phyloP scores from a whole-genome alignment of 768 basidiomycete species.

The Sarcodon aspratus region DNA sequence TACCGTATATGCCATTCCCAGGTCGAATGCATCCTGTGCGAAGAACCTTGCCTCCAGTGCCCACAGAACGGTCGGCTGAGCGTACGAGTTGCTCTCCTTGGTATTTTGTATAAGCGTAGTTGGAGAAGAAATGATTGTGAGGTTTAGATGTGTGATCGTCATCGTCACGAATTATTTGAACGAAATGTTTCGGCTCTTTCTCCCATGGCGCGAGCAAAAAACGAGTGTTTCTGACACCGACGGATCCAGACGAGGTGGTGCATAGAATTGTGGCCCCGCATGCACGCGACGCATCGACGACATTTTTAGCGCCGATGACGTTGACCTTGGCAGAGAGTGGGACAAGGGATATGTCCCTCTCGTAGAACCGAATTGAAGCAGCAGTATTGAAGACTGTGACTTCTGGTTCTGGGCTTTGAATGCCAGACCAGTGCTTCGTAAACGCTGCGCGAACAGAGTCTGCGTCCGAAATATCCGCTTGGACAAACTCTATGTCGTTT shows the following conservation, averaged over 20 bases:
- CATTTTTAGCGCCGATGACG: constrained; percentile 54
- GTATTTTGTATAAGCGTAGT: constrained; percentile 61
- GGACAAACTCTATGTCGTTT: constrained; percentile 41
- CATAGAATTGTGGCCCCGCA: constrained; percentile 47
- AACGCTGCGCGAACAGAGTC: constrained; percentile 50
- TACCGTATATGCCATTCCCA: constrained; percentile 67
- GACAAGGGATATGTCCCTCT: constrained; percentile 41
- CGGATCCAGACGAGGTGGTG: constrained; percentile 66
- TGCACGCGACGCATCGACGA: constrained; percentile 44
- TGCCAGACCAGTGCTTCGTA: constrained; percentile 40
- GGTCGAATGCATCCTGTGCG: constrained; percentile 71
- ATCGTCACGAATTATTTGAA: constrained; percentile 59
- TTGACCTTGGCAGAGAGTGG: constrained; percentile 51
- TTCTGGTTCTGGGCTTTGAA: constrained; percentile 17
- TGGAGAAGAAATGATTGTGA: constrained; percentile 63
- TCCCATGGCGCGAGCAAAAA: constrained; percentile 76
- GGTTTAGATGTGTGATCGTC: constrained; percentile 42
- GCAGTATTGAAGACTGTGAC: constrained; percentile 70
- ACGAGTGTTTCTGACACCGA: constrained; percentile 43
- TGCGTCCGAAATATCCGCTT: constrained; percentile 46
- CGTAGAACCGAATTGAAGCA: constrained; percentile 71
- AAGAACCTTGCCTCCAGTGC: constrained; percentile 26
- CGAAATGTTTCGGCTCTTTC: constrained; percentile 37
- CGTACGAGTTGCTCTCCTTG: constrained; percentile 42
- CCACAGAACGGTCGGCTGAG: constrained; percentile 24